phyloP scores from a whole-genome alignment of 176 grass and related monocot genomes.

The Hordeum marinum region DNA sequence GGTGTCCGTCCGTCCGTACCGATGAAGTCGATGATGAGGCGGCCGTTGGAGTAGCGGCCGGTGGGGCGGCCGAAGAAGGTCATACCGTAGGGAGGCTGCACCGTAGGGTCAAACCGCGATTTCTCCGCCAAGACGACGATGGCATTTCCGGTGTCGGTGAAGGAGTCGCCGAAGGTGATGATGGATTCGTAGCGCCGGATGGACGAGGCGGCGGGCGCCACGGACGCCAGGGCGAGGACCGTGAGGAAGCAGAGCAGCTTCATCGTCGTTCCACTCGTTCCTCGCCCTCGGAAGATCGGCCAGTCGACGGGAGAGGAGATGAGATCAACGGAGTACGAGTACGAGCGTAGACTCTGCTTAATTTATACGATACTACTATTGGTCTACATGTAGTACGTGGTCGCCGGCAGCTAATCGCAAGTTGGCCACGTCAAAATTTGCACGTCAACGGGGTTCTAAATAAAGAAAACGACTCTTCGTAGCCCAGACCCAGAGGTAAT shows the following conservation, averaged over 20 bases:
- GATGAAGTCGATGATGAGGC: conserved; percentile 59
- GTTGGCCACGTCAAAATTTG: background rate
- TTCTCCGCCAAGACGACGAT: background rate
- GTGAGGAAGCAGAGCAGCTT: background rate
- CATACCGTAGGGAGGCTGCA: conserved; percentile 30
- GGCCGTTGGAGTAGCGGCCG: conserved; percentile 41
- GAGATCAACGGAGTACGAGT: background rate
- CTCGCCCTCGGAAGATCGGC: background rate
- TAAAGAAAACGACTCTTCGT: background rate
- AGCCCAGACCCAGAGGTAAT: background rate
- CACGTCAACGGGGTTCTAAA: background rate
- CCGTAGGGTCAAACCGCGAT: background rate
- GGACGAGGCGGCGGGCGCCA: background rate
- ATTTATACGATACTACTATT: background rate
- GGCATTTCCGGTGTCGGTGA: conserved; percentile 31
- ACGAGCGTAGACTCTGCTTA: background rate
- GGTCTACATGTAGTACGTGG: background rate
- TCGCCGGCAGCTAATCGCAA: background rate
- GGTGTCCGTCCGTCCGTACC: conserved; percentile 23
- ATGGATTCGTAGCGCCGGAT: background rate
- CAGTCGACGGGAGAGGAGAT: background rate
- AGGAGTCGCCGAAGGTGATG: conserved; percentile 38
- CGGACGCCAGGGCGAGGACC: background rate
- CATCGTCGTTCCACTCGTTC: background rate
- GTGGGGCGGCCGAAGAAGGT: conserved; percentile 48